Evolutionary conservation across 1,284 basidiomycete genomes (phyloP).

Genomic region (Lentinus polychrous): DNA sequence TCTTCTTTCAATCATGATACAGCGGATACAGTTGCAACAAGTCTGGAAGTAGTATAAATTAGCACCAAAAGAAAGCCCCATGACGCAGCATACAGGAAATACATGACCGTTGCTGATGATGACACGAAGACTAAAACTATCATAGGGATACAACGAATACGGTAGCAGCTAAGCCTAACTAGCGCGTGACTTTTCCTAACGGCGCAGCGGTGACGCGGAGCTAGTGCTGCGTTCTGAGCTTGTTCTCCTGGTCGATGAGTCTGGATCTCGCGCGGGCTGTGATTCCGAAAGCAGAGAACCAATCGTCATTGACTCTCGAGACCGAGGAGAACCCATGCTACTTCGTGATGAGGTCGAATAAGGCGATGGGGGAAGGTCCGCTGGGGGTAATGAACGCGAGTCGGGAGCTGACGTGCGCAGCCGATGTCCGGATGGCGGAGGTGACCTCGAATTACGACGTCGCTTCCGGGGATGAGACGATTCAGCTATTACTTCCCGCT

Average conservation of each 20-base stretch:
- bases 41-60: too few relatives aligned
- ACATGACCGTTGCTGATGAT: too few relatives aligned
- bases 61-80: too few relatives aligned
- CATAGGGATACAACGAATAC: too few relatives aligned
- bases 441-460: conserved; percentile 22
- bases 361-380: conserved; percentile 21
- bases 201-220: not conserved
- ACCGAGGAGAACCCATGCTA: conserved; percentile 25
- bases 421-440: conserved; percentile 13
- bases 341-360: conserved; percentile 24
- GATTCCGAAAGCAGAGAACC: conserved; percentile 40
- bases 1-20: too few relatives aligned
- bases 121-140: too few relatives aligned
- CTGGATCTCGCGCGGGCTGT: conserved; percentile 1
- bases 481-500: conserved; percentile 8
- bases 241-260: conserved; percentile 1
- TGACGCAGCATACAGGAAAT: too few relatives aligned
- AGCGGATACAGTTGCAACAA: too few relatives aligned
- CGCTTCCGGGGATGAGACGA: conserved; percentile 21
- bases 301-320: conserved; percentile 28
- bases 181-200: not conserved
- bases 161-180: too few relatives aligned
- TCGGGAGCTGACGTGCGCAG: conserved; percentile 5
- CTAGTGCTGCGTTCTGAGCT: conserved; percentile 7
- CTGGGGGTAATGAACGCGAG: conserved; percentile 11